phyloP scores from a whole-genome alignment of 305 asterid species.

The Withania somnifera region DNA sequence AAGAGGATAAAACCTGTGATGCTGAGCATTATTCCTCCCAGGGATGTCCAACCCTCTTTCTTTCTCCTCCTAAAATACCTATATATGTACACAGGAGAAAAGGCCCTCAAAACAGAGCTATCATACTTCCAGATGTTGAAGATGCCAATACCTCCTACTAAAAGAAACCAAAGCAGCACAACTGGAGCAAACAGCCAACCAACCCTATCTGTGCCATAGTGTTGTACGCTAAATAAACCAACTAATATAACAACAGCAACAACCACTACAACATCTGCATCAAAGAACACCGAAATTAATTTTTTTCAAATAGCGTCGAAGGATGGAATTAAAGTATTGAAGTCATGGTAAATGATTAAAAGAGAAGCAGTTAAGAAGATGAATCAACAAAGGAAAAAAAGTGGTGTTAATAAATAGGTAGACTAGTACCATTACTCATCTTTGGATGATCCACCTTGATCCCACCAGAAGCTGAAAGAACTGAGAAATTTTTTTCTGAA shows the following conservation, averaged over 20 bases:
- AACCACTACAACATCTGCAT: constrained; percentile 75
- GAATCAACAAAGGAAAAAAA: not conserved
- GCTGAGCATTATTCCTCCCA: constrained; percentile 96
- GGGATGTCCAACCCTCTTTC: constrained; percentile 74
- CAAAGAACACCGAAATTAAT: not conserved
- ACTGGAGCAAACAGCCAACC: constrained; percentile 98
- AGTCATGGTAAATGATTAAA: not conserved
- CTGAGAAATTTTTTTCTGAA: constrained; percentile 27
- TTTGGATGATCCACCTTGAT: constrained; percentile 81
- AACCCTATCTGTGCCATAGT: constrained; percentile 88
- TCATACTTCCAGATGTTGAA: constrained; percentile 71
- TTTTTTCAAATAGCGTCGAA: not conserved
- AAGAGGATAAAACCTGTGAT: constrained; percentile 61
- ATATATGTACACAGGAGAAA: constrained; percentile 72
- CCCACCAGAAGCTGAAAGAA: constrained; percentile 98
- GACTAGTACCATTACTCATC: constrained; percentile 68
- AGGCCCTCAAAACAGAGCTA: constrained; percentile 73
- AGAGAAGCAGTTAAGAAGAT: not conserved
- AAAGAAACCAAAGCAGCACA: constrained; percentile 85
- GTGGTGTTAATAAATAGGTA: not conserved
- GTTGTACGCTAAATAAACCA: constrained; percentile 91
- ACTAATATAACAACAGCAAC: constrained; percentile 82
- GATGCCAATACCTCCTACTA: constrained; percentile 90
- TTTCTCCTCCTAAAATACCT: constrained; percentile 57
- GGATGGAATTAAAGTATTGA: not conserved